Base-by-base conservation (phyloP, 2,329 filamentous ascomycete species). In the Alternaria novae-zelandiae region DNA sequence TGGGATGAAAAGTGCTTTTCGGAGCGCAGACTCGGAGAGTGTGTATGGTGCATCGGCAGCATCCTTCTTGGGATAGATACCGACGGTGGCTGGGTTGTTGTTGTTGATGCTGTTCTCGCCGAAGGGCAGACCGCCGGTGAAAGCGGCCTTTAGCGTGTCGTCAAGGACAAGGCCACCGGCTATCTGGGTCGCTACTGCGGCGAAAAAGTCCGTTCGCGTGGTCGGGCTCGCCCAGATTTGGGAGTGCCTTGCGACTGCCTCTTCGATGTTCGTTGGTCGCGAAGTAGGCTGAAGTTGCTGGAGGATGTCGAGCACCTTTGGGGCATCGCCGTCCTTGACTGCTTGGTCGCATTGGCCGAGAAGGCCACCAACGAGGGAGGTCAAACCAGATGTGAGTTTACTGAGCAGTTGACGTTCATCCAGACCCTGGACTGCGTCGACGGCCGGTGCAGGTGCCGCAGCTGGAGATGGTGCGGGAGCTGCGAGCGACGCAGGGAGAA, bases 1-100 rank as follows among this genome's bases (percentile, higher is more conserved):
- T 1, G 86, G 85, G 47, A 87, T 86, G 70, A 83, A 82, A 56
- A 88, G 86, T 3, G 83, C 86, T n/a, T 80, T 72, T 25, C 85
- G 83, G 15, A 88, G 80, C 10, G 76, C 69, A 0, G 69, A 61
- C 69, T 88, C 86, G 0, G 79, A 69, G 4, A 87, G 61, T 0
- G 80, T 81, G 73, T 87, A 88, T 0, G 82, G 79, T 0, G 85
- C 83, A 70, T 88, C 86, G 3, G 61, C 70, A 10, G 74, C 54
- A 20, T 72, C 69, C 44, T 74, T 75, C 63, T 77, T 78, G 2
- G 81, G 83, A 44, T 79, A 85, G 20, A 82, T 78, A n/a, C 28
- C 49, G 6, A 66, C 26, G 3, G 57, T 65, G 6, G 59, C 57
- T 12, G 70, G 67, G 54, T 76, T 77, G 17, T 63, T 68, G 54